Conservation (phyloP, 768 basidiomycete species). For the Tubosaeta sp. region DNA sequence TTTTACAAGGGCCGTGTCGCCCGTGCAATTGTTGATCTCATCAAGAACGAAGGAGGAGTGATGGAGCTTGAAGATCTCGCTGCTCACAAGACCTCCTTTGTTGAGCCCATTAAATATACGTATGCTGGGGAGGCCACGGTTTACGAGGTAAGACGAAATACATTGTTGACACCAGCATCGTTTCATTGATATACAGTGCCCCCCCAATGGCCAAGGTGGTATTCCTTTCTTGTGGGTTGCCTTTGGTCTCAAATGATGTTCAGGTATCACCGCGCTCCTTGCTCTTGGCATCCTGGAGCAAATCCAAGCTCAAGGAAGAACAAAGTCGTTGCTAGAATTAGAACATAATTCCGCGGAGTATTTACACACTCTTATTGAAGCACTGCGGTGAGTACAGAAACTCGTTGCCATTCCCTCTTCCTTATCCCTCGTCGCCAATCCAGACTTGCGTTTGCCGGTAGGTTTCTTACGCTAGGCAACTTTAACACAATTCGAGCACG, state of each 20-base stretch:
- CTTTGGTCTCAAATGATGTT: neutral
- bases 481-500: neutral
- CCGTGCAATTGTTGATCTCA: slow-evolving; percentile 81
- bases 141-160: slow-evolving; percentile 64
- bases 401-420: neutral
- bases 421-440: neutral
- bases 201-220: slow-evolving; percentile 90
- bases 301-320: slow-evolving; percentile 70
- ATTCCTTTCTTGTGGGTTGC: neutral
- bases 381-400: slow-evolving; percentile 55
- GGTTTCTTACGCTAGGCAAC: slow-evolving; percentile 8
- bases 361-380: slow-evolving; percentile 82
- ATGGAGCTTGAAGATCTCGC: slow-evolving; percentile 95
- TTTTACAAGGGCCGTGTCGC: slow-evolving; percentile 94
- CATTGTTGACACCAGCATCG: neutral
- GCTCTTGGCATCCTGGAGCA: slow-evolving; percentile 91
- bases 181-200: slow-evolving; percentile 52
- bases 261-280: slow-evolving; percentile 86
- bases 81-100: slow-evolving; percentile 70
- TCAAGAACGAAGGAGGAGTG: slow-evolving; percentile 82
- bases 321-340: slow-evolving; percentile 66
- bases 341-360: slow-evolving; percentile 92
- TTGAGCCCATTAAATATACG: slow-evolving; percentile 89
- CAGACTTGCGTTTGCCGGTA: slow-evolving; percentile 74
- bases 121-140: slow-evolving; percentile 83